Base-by-base conservation (phyloP, 768 basidiomycete genomes). In the Phylloporus sp. region DNA sequence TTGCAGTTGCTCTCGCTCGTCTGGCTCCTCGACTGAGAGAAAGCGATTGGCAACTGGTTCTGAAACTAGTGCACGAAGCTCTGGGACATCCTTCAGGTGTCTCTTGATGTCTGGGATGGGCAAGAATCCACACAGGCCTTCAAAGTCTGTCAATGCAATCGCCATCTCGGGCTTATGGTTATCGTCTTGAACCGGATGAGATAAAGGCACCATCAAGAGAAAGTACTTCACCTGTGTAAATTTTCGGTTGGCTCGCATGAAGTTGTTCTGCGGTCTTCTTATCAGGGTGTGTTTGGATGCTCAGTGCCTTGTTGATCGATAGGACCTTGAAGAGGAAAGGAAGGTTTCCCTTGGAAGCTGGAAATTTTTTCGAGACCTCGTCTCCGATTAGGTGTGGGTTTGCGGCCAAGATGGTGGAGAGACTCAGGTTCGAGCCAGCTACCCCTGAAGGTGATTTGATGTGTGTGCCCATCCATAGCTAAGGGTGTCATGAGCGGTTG, bases 141-240 rank as follows among this genome's bases (percentile, higher is more conserved):
- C 75, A 76, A 98, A 98, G 13, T 85, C 82, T 0, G 95, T 95
- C 53, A 99, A 71, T 0, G 97, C 97, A 32, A 99, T 78, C n/a
- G 95, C 93, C 91, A 99, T 95, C 68, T 99, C 97, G 3, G 97
- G 97, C 70, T 99, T 99, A 62, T 99, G 97, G 65, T 98, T 98
- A 6, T 84, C 81, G 68, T 99, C 97, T 91, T 55, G 34, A 32
- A 29, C n/a, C 31, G 15, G 46, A 55, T 64, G 22, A 58, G 51
- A 57, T 22, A 22, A 10, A 18, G 49, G 24, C n/a, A 36, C 38
- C 38, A 12, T 0, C 18, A 18, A 29, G 45, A 35, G 22, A 23
- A 16, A 24, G 27, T 26, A 12, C 64, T 77, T 52, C 60, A 89
- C 94, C 95, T 74, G 94, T 97, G 75, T 99, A 99, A 42, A 97